Percentiles rank a stretch among this genome's conserved stretches.
phyloP scores from a whole-genome alignment of 345 rosid species.

The Anacardium occidentale region DNA sequence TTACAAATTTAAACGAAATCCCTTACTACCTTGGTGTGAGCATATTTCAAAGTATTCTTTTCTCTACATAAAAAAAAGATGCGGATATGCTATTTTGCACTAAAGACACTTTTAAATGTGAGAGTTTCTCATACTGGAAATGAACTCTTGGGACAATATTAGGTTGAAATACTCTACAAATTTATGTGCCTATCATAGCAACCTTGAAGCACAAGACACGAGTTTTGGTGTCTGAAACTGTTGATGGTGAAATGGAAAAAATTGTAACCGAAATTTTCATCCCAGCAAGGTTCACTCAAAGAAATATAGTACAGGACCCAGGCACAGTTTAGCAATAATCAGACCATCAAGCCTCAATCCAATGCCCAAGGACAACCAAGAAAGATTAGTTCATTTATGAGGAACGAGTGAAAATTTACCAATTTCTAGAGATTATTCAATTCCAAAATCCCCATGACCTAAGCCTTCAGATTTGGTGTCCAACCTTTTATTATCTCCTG shows the following conservation, averaged over 20 bases:
- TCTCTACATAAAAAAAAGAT: background rate
- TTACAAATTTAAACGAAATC: background rate
- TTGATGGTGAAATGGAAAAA: background rate
- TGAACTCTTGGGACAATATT: background rate
- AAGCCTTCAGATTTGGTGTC: slow-evolving; percentile 86
- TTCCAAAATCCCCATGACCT: slow-evolving; percentile 71
- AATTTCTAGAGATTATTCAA: slow-evolving; percentile 40
- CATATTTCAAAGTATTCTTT: background rate
- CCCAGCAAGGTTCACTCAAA: background rate
- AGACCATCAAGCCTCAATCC: background rate
- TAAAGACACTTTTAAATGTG: background rate
- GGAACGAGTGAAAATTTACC: slow-evolving; percentile 19
- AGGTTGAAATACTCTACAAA: background rate
- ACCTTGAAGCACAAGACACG: background rate
- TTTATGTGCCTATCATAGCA: background rate
- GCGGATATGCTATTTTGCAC: background rate
- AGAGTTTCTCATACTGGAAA: background rate
- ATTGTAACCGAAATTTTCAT: no score
- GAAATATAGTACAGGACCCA: background rate
- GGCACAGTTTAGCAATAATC: background rate
- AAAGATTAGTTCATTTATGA: background rate
- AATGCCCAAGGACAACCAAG: background rate
- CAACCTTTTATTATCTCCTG: slow-evolving; percentile 74
- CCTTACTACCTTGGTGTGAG: no score
- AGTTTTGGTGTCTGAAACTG: background rate